Evolutionary conservation across 2,329 filamentous ascomycete genomes (phyloP).

Genomic region (Exserohilum turcica): DNA sequence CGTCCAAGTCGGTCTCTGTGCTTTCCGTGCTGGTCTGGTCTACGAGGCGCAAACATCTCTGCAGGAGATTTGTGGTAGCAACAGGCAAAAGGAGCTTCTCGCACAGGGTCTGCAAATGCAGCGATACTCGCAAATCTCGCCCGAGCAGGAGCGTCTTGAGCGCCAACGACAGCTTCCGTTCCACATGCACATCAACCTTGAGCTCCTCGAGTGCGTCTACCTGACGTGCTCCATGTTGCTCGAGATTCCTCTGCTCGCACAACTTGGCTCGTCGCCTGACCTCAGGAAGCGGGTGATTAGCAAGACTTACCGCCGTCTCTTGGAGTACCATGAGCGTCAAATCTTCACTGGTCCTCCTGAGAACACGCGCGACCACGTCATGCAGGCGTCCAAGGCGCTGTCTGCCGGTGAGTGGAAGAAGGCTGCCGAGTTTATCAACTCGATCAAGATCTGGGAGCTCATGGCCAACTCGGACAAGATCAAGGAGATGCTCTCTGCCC

Average conservation of each 20-base stretch:
- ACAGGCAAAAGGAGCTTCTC: conserved; percentile 95
- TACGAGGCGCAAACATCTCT: conserved; percentile 98
- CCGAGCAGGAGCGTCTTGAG: conserved; percentile 96
- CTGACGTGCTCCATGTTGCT: conserved; percentile 99
- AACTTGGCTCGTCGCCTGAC: conserved; percentile 94
- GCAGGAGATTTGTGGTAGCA: conserved; percentile 96
- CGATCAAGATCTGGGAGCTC: conserved; percentile 99
- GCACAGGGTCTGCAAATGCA: conserved; percentile 99
- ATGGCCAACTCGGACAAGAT: conserved; percentile 92
- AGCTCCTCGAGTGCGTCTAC: conserved; percentile 97
- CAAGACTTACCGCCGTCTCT: conserved; percentile 98
- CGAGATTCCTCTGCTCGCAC: conserved; percentile 94
- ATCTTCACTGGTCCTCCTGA: conserved; percentile 98
- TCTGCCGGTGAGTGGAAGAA: conserved; percentile 99
- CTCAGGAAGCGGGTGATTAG: conserved; percentile 97
- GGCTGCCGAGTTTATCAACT: conserved; percentile 88
- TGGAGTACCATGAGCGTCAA: conserved; percentile 99
- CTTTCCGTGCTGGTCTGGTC: conserved; percentile 94
- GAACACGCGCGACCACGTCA: conserved; percentile 98
- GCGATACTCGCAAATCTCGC: conserved; percentile 92
- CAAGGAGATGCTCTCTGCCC: conserved; percentile 94
- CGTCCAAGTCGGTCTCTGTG: conserved; percentile 96
- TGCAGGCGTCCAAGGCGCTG: conserved; percentile 97
- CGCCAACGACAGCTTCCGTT: conserved; percentile 97
- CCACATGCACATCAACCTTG: conserved; percentile 99